Percentiles rank a stretch among this genome's conserved stretches.
Conservation (phyloP, 805 yeast genomes). For the Suhomyces xylopsoci region DNA sequence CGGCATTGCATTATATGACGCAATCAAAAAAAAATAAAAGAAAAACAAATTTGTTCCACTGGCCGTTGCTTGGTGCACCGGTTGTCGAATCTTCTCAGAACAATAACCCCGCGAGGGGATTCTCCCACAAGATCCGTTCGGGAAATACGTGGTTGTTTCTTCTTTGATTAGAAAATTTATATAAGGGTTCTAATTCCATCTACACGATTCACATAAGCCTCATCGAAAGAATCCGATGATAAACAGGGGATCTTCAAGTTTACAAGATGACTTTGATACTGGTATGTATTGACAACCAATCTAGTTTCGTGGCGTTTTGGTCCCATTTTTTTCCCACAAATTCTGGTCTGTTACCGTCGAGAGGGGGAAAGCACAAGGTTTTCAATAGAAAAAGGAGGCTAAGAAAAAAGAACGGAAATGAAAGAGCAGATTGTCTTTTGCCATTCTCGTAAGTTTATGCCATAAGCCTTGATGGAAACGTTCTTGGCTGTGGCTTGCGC, state of each 20-base stretch:
- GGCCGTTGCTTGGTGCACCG: background rate
- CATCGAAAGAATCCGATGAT: slow-evolving; percentile 1
- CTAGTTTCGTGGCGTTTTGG: background rate
- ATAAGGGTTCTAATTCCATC: background rate
- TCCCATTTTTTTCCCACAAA: background rate
- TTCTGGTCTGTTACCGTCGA: background rate
- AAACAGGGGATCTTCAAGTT: background rate
- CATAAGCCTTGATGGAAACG: background rate
- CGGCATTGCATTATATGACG: background rate
- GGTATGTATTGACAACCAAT: slow-evolving; percentile 7
- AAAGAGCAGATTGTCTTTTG: background rate
- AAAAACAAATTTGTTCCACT: background rate
- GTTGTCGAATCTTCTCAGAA: background rate
- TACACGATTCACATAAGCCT: background rate
- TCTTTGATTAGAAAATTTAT: background rate
- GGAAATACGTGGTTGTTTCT: background rate
- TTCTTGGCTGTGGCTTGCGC: background rate
- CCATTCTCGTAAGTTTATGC: background rate
- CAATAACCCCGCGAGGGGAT: slow-evolving; percentile 4
- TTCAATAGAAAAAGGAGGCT: background rate
- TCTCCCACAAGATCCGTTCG: slow-evolving; percentile 1
- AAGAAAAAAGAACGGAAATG: background rate
- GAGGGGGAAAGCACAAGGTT: background rate
- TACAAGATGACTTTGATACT: slow-evolving; percentile 10
- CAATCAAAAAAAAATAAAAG: background rate